Conservation (phyloP, 768 basidiomycete genomes). For the Postia placenta region DNA sequence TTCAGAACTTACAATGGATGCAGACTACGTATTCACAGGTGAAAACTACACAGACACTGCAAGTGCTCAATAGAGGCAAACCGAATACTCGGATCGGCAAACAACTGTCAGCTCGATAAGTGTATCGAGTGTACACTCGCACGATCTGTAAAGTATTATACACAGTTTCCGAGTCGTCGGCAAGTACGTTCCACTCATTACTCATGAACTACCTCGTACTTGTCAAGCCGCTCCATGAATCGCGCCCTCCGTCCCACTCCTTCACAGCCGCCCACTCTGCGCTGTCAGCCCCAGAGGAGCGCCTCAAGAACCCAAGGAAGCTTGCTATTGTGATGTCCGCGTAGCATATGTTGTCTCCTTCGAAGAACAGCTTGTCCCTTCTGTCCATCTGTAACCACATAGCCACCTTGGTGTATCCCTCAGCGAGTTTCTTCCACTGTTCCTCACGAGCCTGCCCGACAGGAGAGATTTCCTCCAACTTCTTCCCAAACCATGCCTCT, state of each 20-base stretch:
- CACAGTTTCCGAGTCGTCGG: not conserved
- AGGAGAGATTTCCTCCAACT: constrained; percentile 28
- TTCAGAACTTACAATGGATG: too few species aligned
- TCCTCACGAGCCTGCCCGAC: not conserved
- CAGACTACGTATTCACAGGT: too few species aligned
- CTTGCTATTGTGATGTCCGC: constrained; percentile 31
- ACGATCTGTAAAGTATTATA: too few species aligned
- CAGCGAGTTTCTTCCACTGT: not conserved
- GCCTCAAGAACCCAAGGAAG: constrained; percentile 30
- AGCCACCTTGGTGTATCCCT: not conserved
- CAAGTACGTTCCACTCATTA: not conserved
- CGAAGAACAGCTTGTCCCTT: constrained; percentile 23
- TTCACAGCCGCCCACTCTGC: constrained; percentile 28
- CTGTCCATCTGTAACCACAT: constrained; percentile 16
- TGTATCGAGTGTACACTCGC: too few species aligned
- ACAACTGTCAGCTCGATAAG: too few species aligned
- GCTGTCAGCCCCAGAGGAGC: constrained; percentile 20
- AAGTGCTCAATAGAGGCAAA: too few species aligned
- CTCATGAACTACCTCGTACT: constrained; percentile 21
- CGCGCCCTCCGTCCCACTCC: constrained; percentile 31
- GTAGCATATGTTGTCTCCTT: constrained; percentile 26
- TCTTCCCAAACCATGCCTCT: constrained; percentile 24
- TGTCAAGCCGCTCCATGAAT: constrained; percentile 24
- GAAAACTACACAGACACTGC: too few species aligned
- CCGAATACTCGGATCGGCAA: too few species aligned